These are phyloP conservation scores for Claviceps sp. DNA, from an alignment of 2,329 filamentous ascomycete genomes.

Conservation along the genomic window DNA sequence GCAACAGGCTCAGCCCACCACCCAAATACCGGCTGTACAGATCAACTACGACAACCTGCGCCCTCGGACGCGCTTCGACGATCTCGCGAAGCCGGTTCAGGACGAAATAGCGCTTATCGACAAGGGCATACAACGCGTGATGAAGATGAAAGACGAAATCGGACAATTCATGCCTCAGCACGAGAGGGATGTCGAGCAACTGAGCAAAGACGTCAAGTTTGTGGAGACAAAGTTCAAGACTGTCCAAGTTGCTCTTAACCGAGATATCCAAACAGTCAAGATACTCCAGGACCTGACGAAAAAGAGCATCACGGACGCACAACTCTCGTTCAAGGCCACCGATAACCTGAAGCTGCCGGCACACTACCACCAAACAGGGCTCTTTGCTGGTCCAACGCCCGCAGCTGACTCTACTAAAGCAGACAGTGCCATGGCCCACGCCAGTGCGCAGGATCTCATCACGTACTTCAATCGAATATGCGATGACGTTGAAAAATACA, in stretches of 20 bases:
- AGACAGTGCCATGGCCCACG: constrained; percentile 22
- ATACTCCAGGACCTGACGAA: constrained; percentile 46
- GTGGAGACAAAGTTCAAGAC: constrained; percentile 35
- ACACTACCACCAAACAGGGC: constrained; percentile 36
- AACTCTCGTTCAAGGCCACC: constrained; percentile 58
- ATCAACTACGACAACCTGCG: constrained; percentile 69
- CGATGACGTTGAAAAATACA: constrained; percentile 29
- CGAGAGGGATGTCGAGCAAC: constrained; percentile 32
- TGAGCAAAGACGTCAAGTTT: constrained; percentile 34
- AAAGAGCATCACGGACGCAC: constrained; percentile 56
- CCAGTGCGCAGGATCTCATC: constrained; percentile 29
- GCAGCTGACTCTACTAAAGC: constrained; percentile 15
- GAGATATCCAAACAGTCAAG: constrained; percentile 50
- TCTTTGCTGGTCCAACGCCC: constrained; percentile 24
- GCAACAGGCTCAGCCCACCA: constrained; percentile 23
- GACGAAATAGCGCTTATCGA: constrained; percentile 67
- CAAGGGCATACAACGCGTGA: constrained; percentile 65
- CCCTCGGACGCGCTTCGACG: constrained; percentile 82
- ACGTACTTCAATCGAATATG: constrained; percentile 32
- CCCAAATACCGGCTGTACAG: constrained; percentile 56
- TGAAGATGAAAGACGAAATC: constrained; percentile 64
- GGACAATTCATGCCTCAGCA: constrained; percentile 51
- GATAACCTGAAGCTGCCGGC: constrained; percentile 61
- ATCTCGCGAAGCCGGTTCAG: constrained; percentile 72
- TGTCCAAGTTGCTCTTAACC: constrained; percentile 30